These are phyloP conservation scores for Aspergillus fijiensis DNA, from an alignment of 2,329 filamentous ascomycete genomes.

Conservation along the genomic window DNA sequence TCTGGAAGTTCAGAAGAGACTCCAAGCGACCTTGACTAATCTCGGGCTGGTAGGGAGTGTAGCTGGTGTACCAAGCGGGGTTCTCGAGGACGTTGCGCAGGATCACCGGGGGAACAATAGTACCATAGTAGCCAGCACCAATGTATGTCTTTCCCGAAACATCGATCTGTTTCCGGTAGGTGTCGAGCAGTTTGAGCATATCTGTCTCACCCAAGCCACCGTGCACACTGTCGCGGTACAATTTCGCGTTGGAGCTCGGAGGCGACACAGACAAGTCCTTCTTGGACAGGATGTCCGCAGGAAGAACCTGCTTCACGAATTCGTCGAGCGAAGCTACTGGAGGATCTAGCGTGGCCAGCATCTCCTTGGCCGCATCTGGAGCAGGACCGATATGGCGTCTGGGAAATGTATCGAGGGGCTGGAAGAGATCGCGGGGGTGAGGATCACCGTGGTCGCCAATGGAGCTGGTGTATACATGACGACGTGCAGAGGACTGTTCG, in stretches of 20 bases:
- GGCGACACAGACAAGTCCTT: conserved; percentile 60
- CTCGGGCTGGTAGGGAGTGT: conserved; percentile 95
- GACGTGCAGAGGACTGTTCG: conserved; percentile 27
- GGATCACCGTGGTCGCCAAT: conserved; percentile 74
- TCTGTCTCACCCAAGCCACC: conserved; percentile 49
- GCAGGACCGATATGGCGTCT: conserved; percentile 85
- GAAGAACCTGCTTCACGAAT: conserved; percentile 82
- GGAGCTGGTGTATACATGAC: conserved; percentile 78
- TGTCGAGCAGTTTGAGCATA: conserved; percentile 42
- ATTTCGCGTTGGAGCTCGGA: conserved; percentile 44
- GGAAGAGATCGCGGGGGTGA: conserved; percentile 42
- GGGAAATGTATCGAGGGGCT: conserved; percentile 63
- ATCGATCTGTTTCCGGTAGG: conserved; percentile 57
- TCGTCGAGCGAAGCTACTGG: conserved; percentile 72
- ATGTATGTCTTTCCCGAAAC: conserved; percentile 67
- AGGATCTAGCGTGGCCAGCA: conserved; percentile 78
- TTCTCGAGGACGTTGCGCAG: conserved; percentile 90
- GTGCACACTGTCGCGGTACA: conserved; percentile 39
- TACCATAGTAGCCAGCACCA: conserved; percentile 83
- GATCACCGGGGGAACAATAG: conserved; percentile 84
- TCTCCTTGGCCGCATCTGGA: conserved; percentile 65
- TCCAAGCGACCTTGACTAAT: conserved; percentile 94
- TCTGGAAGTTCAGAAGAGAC: conserved; percentile 94
- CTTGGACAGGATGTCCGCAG: conserved; percentile 71
- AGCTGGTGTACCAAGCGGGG: conserved; percentile 96